Conservation (phyloP, 164 flowering plant genomes). For the Magnolia kwangsiensis region DNA sequence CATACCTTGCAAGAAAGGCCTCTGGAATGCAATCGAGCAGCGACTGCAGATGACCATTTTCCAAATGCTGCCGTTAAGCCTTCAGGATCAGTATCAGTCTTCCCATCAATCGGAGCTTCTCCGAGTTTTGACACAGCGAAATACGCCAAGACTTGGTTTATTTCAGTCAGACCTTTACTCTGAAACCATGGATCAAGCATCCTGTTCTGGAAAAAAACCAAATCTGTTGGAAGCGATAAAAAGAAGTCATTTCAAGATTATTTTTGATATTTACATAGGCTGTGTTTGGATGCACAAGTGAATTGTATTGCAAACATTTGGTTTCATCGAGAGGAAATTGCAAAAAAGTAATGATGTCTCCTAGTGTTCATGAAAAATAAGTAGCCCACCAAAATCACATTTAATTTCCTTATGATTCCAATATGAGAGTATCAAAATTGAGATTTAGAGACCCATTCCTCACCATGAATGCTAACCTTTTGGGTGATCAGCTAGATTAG, state of each 20-base stretch:
- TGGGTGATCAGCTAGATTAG: too few relatives aligned
- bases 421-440: too few relatives aligned
- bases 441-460: too few relatives aligned
- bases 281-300: too few relatives aligned
- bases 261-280: too few relatives aligned
- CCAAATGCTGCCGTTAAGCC: conserved; percentile 96
- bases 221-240: conserved; percentile 64
- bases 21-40: conserved; percentile 67
- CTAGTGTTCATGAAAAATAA: too few relatives aligned
- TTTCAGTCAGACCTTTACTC: conserved; percentile 77
- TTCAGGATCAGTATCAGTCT: conserved; percentile 89
- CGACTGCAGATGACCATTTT: conserved; percentile 93
- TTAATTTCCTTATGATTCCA: too few relatives aligned
- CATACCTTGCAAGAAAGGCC: conserved; percentile 95
- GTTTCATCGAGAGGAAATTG: too few relatives aligned
- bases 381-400: too few relatives aligned
- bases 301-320: too few relatives aligned
- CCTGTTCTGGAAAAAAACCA: conserved; percentile 99
- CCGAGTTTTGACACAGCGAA: conserved; percentile 96
- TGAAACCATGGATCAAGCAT: conserved; percentile 98
- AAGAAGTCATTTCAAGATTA: neutral
- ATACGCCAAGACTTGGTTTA: conserved; percentile 90
- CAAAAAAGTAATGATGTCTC: too few relatives aligned
- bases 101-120: conserved; percentile 90
- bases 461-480: too few relatives aligned